These are phyloP conservation scores for Chimonanthus salicifolius DNA, from an alignment of 164 flowering plant genomes.

Conservation along the genomic window DNA sequence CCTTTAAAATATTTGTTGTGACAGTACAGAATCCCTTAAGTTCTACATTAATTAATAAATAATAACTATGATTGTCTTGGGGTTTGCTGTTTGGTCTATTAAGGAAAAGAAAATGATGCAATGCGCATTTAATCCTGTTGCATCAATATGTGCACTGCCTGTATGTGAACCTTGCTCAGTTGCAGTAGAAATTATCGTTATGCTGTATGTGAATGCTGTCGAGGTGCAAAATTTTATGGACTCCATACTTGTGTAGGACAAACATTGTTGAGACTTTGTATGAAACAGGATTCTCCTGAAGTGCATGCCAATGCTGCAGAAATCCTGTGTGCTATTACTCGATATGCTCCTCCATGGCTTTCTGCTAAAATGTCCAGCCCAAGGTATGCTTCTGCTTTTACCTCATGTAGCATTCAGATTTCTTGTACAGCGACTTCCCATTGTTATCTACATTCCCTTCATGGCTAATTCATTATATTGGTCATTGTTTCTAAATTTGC, in stretches of 20 bases:
- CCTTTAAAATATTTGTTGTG: too few relatives aligned
- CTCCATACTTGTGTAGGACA: neutral
- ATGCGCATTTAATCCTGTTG: neutral
- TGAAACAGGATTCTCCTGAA: constrained; percentile 77
- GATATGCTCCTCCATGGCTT: constrained; percentile 74
- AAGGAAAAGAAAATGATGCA: neutral
- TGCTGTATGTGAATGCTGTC: neutral
- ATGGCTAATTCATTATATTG: neutral
- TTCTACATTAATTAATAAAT: too few relatives aligned
- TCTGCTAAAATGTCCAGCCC: constrained; percentile 80
- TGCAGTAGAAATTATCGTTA: neutral
- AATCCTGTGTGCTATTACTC: constrained; percentile 72
- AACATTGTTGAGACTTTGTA: neutral
- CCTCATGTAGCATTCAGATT: neutral
- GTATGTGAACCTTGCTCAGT: neutral
- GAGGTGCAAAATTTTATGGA: neutral
- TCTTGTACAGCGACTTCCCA: neutral
- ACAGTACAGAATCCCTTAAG: too few relatives aligned
- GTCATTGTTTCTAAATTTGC: constrained; percentile 20
- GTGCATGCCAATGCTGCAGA: constrained; percentile 95
- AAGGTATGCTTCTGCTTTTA: constrained; percentile 33
- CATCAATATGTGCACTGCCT: neutral
- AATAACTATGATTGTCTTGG: too few relatives aligned
- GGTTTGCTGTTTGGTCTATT: too few relatives aligned
- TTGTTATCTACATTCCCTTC: neutral